Evolutionary conservation across 306 rosid species (phyloP), one percentile per base, ranked within the genome.

Genomic region (Medicago lupulina): DNA sequence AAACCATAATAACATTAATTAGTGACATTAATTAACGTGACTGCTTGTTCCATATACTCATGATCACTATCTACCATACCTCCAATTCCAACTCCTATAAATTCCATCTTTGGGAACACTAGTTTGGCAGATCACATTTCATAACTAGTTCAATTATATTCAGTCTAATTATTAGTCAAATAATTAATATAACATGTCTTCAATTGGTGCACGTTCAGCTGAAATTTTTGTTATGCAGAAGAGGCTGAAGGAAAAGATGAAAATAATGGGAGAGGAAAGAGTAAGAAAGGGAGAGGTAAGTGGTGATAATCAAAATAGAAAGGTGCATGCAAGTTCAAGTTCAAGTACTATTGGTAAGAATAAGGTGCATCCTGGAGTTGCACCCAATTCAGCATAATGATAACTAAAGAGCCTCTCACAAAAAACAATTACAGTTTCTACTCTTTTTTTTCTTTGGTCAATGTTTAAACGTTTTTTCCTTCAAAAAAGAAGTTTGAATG

Each of bases 171-270:
- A 57, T 12, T 63, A 61, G 13, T 55, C 25, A 58, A 60, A 57
- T 57, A 60, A 25, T 13, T 28, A 11, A 4, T 4, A 14, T 2
- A 31, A 60, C 65, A 83, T 84, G 84, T 84, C 87, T 76, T 84
- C 84, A 49, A 84, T 80, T 51, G 87, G 87, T 9, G 87, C 87
- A 50, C 77, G 82, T 54, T 84, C 87, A 51, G 84, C 87, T 76
- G 77, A 68, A 60, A 67, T 84, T 8, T 71, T 17, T 44, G 66
- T 84, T 1, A 72, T 84, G 84, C 66, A 74, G 77, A 80, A 80
- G 77, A 84, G 71, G 61, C 67, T 50, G 25, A 77, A 80, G 51
- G 84, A 84, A 79, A 84, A 80, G 82, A 19, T 72, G 80, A 80
- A 84, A 71, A 80, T 55, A 61, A 60, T 76, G 70, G 87, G 80